Evolutionary conservation across 164 flowering plant species (phyloP).

Genomic region (Hamamelis virginiana): DNA sequence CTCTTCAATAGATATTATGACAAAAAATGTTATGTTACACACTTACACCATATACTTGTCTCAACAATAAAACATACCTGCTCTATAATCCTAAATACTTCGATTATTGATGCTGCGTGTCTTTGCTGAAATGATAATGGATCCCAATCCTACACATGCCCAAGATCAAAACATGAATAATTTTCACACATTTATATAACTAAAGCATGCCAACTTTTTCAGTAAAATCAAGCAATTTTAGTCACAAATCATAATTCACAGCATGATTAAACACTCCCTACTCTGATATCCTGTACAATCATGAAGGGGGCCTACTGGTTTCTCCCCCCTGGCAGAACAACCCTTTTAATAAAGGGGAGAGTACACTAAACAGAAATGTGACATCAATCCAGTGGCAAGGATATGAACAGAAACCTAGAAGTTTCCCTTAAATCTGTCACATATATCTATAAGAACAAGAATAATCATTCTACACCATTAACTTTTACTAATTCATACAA

Average conservation of each 20-base stretch:
- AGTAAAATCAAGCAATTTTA: background rate
- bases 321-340: background rate
- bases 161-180: background rate
- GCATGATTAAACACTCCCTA: background rate
- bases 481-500: no score
- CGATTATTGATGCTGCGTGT: conserved; percentile 73
- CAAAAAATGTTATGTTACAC: background rate
- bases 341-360: background rate
- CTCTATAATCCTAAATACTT: conserved; percentile 84
- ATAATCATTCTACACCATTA: no score
- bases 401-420: no score
- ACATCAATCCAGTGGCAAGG: no score
- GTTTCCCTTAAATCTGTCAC: no score
- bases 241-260: background rate
- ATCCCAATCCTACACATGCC: conserved; percentile 69
- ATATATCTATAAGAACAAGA: no score
- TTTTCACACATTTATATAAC: background rate
- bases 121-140: conserved; percentile 79
- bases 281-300: background rate
- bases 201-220: background rate
- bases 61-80: conserved; percentile 43
- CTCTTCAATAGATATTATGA: no score
- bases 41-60: background rate
- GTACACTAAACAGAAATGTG: background rate
- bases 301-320: background rate